A percentile compares a stretch with the other conserved stretches of the same genome.
phyloP scores from a whole-genome alignment of 345 rosid genomes.

The Gossypium bickii region DNA sequence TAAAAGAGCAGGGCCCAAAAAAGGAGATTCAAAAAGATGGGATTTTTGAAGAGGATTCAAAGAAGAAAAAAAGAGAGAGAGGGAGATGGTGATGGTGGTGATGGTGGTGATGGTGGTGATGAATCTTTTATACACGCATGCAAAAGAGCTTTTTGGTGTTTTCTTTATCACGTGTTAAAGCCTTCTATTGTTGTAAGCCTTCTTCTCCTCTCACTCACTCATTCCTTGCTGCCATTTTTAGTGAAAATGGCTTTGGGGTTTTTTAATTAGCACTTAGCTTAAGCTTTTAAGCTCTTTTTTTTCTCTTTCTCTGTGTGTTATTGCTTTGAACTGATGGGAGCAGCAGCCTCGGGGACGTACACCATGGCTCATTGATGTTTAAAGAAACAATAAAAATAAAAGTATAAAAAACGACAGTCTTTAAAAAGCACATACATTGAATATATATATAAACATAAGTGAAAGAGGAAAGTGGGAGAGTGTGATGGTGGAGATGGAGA shows the following conservation, averaged over 20 bases:
- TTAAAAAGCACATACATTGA: neutral
- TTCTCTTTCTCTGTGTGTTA: slow-evolving; percentile 9
- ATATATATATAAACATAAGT: neutral
- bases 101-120: slow-evolving; percentile 28
- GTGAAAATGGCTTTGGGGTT: neutral
- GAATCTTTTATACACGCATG: slow-evolving; percentile 91
- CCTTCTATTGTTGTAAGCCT: slow-evolving; percentile 16
- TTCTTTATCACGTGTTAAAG: slow-evolving; percentile 95
- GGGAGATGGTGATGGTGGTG: slow-evolving; percentile 45
- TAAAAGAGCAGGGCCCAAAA: slow-evolving; percentile 26
- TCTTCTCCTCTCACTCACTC: neutral
- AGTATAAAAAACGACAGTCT: neutral
- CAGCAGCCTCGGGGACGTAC: slow-evolving; percentile 49
- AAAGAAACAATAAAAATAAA: neutral
- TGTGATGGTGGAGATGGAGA: neutral
- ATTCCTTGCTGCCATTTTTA: slow-evolving; percentile 8
- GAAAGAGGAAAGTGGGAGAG: neutral
- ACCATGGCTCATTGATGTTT: neutral
- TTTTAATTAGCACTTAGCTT: too few relatives aligned
- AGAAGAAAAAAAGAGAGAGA: neutral
- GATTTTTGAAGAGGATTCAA: slow-evolving; percentile 22
- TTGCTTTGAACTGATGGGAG: slow-evolving; percentile 32
- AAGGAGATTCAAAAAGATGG: slow-evolving; percentile 14
- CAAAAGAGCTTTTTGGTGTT: slow-evolving; percentile 72
- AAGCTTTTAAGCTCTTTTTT: slow-evolving; percentile 7